Percentiles rank a stretch among this genome's conserved stretches.
phyloP scores from a whole-genome alignment of 148 eudicot species.

The Cornus kousa region DNA sequence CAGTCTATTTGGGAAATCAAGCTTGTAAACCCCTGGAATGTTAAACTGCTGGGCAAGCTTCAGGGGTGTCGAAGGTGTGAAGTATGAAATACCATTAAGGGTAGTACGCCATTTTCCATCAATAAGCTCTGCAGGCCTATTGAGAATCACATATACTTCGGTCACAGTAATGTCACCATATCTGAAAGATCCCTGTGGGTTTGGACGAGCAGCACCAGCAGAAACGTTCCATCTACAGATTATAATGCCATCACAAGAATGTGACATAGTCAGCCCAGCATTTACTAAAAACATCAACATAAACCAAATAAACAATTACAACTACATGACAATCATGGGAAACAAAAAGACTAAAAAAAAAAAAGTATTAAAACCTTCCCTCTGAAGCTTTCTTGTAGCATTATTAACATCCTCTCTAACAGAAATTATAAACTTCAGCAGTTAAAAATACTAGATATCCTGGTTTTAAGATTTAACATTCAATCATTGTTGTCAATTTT shows the following conservation, averaged over 20 bases:
- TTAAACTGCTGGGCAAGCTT: constrained; percentile 85
- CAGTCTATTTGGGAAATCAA: constrained; percentile 79
- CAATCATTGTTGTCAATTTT: too few relatives aligned
- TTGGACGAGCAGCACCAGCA: constrained; percentile 97
- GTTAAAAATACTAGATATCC: constrained; percentile 2
- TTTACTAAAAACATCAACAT: not conserved
- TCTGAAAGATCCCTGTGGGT: constrained; percentile 98
- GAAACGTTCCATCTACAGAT: constrained; percentile 79
- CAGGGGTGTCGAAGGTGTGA: constrained; percentile 82
- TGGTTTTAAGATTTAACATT: not conserved
- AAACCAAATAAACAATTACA: not conserved
- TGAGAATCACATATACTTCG: constrained; percentile 72
- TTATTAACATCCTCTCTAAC: constrained; percentile 14
- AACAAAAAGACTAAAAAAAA: not conserved
- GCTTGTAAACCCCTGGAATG: constrained; percentile 80
- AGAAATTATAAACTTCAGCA: constrained; percentile 2
- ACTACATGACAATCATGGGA: not conserved
- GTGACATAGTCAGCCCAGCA: constrained; percentile 21
- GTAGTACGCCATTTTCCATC: constrained; percentile 77
- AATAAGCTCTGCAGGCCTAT: constrained; percentile 74
- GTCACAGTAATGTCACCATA: constrained; percentile 91
- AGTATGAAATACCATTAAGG: constrained; percentile 83
- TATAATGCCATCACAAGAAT: constrained; percentile 8
- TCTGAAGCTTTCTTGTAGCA: constrained; percentile 8
- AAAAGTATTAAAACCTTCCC: constrained; percentile 3